Evolutionary conservation across 2,329 filamentous ascomycete genomes (phyloP).

Genomic region (Venturia asperata): DNA sequence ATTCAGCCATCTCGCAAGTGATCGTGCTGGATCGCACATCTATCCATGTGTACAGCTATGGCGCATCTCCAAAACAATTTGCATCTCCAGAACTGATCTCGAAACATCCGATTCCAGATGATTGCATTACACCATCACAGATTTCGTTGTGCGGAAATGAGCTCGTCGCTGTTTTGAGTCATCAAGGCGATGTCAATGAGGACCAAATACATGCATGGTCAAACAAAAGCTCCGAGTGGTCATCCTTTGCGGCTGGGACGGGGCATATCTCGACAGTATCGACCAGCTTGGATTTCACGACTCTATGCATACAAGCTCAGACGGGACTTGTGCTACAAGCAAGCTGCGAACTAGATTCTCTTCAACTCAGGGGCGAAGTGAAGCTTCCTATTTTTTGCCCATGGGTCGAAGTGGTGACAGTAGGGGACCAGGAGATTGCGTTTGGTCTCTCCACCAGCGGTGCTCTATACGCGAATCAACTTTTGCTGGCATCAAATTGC

Average conservation of each 20-base stretch:
- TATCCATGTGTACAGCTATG: slow-evolving; percentile 63
- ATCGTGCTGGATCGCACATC: slow-evolving; percentile 63
- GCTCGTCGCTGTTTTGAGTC: not conserved
- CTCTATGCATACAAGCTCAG: slow-evolving; percentile 3
- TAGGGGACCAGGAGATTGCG: slow-evolving; percentile 39
- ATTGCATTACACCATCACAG: slow-evolving; percentile 10
- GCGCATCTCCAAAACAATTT: slow-evolving; percentile 27
- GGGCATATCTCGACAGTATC: not conserved
- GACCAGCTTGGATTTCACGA: not conserved
- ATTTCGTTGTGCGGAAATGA: not conserved
- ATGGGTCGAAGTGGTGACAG: slow-evolving; percentile 29
- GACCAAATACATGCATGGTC: slow-evolving; percentile 7
- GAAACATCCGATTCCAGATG: not conserved
- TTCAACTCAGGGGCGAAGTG: not conserved
- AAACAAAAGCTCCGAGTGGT: not conserved
- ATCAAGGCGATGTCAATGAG: not conserved
- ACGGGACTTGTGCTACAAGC: slow-evolving; percentile 10
- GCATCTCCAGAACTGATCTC: slow-evolving; percentile 41
- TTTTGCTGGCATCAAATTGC: slow-evolving; percentile 72
- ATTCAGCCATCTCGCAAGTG: slow-evolving; percentile 39
- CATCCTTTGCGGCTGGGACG: not conserved
- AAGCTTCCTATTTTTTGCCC: slow-evolving; percentile 28
- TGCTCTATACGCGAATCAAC: slow-evolving; percentile 68
- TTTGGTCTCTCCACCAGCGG: slow-evolving; percentile 70
- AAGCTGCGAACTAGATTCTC: not conserved